Percentiles rank a stretch among this genome's conserved stretches.
Evolutionary conservation across 225 moss, liverwort and hornwort genomes (phyloP).

Genomic region (Polytrichum commune): DNA sequence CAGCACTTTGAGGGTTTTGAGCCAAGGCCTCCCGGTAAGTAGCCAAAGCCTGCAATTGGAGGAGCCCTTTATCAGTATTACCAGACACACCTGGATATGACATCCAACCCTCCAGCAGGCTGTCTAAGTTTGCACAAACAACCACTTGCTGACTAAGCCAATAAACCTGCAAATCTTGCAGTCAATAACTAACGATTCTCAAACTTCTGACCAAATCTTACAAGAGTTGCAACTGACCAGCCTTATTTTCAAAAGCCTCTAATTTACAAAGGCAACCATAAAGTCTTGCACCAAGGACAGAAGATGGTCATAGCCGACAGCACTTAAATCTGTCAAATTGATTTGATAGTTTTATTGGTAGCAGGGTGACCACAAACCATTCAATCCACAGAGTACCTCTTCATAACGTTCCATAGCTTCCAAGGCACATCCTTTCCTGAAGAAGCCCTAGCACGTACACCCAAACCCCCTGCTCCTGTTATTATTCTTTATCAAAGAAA

Average conservation of each 20-base stretch:
- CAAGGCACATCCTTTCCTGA: conserved; percentile 97
- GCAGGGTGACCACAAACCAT: too few species aligned
- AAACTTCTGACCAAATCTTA: too few species aligned
- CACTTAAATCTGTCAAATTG: too few species aligned
- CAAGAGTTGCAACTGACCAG: too few species aligned
- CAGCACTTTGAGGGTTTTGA: conserved; percentile 82
- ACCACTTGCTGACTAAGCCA: too few species aligned
- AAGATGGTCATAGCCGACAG: neutral
- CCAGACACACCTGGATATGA: too few species aligned
- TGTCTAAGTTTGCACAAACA: too few species aligned
- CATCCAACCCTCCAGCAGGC: too few species aligned
- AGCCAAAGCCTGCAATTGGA: conserved; percentile 62
- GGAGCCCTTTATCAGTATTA: neutral
- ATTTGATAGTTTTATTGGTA: too few species aligned
- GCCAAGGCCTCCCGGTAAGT: conserved; percentile 70
- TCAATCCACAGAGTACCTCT: conserved; percentile 58
- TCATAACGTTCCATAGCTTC: conserved; percentile 93
- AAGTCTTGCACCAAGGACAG: neutral
- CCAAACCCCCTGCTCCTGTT: conserved; percentile 44
- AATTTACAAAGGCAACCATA: neutral
- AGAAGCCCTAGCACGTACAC: conserved; percentile 83
- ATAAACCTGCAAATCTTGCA: too few species aligned
- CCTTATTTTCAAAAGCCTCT: too few species aligned
- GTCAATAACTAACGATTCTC: too few species aligned
- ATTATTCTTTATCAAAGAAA: conserved; percentile 25